phyloP scores from a whole-genome alignment of 352 stramenopile genomes.

The Phytophthora kernoviae region DNA sequence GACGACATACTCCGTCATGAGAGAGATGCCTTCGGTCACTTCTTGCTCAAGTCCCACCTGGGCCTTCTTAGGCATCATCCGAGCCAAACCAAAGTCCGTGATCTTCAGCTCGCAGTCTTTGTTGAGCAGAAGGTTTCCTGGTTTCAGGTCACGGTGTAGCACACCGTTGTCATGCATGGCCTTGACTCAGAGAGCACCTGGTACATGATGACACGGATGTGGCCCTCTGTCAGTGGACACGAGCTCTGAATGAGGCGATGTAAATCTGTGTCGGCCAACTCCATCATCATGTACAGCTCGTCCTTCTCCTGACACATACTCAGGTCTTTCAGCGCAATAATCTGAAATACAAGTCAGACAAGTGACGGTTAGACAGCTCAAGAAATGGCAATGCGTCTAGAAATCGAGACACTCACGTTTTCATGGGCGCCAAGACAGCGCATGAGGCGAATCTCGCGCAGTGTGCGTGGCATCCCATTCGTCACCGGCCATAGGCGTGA shows the following conservation, averaged over 20 bases:
- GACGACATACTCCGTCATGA: constrained; percentile 91
- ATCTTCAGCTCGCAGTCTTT: constrained; percentile 94
- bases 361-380: not conserved
- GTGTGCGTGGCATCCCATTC: constrained; percentile 89
- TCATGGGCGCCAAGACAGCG: constrained; percentile 89
- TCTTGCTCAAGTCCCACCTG: constrained; percentile 17
- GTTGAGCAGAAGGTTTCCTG: constrained; percentile 93
- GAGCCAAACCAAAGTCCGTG: constrained; percentile 94
- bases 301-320: constrained; percentile 92
- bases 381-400: not conserved
- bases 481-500: constrained; percentile 90
- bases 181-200: constrained; percentile 86
- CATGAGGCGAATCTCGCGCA: constrained; percentile 92
- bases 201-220: constrained; percentile 90
- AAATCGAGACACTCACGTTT: constrained; percentile 64
- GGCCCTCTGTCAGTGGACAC: constrained; percentile 75
- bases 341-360: constrained; percentile 35
- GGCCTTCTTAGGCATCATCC: constrained; percentile 73
- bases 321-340: constrained; percentile 91
- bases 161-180: constrained; percentile 94
- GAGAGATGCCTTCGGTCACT: constrained; percentile 43
- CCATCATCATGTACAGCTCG: constrained; percentile 97
- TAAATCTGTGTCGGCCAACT: constrained; percentile 94
- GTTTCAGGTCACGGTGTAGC: constrained; percentile 94
- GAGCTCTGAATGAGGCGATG: constrained; percentile 91